Percentiles rank a stretch among this genome's conserved stretches.
Evolutionary conservation across 2,329 filamentous ascomycete genomes (phyloP).

Genomic region (Penicillium rolfsii): DNA sequence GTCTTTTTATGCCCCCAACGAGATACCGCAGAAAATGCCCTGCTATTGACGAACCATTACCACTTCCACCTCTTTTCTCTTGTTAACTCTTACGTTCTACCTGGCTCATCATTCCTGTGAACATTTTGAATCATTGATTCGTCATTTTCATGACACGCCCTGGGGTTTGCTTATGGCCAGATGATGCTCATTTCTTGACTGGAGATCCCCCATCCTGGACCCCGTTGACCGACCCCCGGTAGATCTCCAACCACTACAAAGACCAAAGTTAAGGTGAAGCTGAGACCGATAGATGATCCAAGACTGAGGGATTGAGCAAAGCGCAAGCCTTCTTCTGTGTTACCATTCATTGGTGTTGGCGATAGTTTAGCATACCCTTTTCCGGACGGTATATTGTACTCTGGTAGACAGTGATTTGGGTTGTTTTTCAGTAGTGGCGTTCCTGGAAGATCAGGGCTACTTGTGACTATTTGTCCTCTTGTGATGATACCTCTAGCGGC

Average conservation of each 20-base stretch:
- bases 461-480: not conserved
- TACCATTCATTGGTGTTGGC: not conserved
- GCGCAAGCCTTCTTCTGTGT: not conserved
- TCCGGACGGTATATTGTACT: not conserved
- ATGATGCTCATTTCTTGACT: not conserved
- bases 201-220: not conserved
- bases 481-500: not conserved
- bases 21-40: conserved; percentile 44
- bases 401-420: conserved; percentile 16
- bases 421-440: conserved; percentile 26
- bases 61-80: conserved; percentile 17
- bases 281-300: not conserved
- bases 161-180: not conserved
- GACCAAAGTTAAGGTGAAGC: not conserved
- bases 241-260: not conserved
- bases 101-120: not conserved
- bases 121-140: not conserved
- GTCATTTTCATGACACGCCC: not conserved
- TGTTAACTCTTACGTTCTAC: not conserved
- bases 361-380: conserved; percentile 1
- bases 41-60: conserved; percentile 40
- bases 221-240: not conserved
- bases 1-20: conserved; percentile 32
- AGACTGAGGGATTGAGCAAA: not conserved
- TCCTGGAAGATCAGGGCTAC: conserved; percentile 18